Evolutionary conservation across 257 asterid species (phyloP).

Genomic region (Agastache rugosa): DNA sequence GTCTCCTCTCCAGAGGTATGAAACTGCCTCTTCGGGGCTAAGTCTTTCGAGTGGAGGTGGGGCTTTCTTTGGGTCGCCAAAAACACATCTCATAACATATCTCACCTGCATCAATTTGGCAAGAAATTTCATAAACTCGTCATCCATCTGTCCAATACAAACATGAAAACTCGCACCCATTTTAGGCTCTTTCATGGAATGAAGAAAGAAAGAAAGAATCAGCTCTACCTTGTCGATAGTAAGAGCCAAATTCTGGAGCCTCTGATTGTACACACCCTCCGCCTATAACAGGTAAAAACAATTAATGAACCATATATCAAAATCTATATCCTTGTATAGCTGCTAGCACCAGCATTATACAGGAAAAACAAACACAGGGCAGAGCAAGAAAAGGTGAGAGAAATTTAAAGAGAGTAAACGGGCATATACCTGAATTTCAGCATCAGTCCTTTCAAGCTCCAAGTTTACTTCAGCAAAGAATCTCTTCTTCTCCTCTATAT

Average conservation of each 20-base stretch:
- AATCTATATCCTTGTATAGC: constrained; percentile 20
- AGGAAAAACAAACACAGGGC: not conserved
- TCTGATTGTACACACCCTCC: constrained; percentile 93
- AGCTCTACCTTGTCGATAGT: constrained; percentile 87
- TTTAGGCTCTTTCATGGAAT: constrained; percentile 12
- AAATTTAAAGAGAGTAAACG: constrained; percentile 5
- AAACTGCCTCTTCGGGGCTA: constrained; percentile 72
- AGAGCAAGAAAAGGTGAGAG: not conserved
- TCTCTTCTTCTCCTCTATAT: constrained; percentile 88
- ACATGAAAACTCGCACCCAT: not conserved
- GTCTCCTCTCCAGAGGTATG: constrained; percentile 88
- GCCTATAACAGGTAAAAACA: constrained; percentile 62
- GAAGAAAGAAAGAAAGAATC: constrained; percentile 18
- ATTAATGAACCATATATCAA: constrained; percentile 18
- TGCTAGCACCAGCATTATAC: not conserved
- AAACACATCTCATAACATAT: constrained; percentile 93
- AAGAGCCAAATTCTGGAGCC: constrained; percentile 98
- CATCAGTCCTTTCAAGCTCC: constrained; percentile 92
- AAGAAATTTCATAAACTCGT: constrained; percentile 17
- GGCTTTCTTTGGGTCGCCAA: constrained; percentile 91
- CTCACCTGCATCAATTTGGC: constrained; percentile 67
- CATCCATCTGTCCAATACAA: constrained; percentile 15
- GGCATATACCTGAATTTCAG: constrained; percentile 85
- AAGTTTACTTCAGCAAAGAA: constrained; percentile 77
- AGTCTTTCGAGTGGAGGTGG: constrained; percentile 97